A percentile compares a stretch with the other conserved stretches of the same genome.
These are phyloP conservation scores for Micractinium conductrix DNA, from an alignment of 139 green algal species.

Conservation along the genomic window DNA sequence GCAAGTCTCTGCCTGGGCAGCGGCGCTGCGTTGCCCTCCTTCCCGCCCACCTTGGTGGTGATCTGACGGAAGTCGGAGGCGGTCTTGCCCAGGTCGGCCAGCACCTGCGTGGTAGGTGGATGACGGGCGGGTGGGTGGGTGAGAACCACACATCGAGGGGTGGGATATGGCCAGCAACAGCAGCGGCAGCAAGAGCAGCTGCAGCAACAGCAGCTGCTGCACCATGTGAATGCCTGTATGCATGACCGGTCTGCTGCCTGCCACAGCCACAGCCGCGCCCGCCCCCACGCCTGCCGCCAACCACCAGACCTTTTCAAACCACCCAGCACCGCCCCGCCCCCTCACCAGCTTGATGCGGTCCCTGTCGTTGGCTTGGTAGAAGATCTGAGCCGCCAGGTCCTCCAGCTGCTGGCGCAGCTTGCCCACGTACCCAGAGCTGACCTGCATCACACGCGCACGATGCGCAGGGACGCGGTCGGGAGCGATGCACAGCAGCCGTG, in stretches of 20 bases:
- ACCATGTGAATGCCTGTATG: background rate
- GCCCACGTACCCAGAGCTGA: slow-evolving; percentile 74
- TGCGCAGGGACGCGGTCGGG: too few relatives aligned
- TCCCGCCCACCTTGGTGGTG: slow-evolving; percentile 39
- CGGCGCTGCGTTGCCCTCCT: too few relatives aligned
- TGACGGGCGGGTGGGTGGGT: background rate
- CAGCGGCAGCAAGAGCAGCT: too few relatives aligned
- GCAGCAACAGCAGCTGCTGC: too few relatives aligned
- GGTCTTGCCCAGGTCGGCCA: slow-evolving; percentile 88
- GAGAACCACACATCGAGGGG: too few relatives aligned
- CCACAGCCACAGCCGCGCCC: background rate
- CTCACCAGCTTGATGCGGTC: slow-evolving; percentile 69
- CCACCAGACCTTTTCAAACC: background rate
- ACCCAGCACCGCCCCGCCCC: background rate
- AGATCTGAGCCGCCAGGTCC: slow-evolving; percentile 55
- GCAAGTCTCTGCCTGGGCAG: too few relatives aligned
- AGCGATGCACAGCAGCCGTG: too few relatives aligned
- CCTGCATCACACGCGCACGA: too few relatives aligned
- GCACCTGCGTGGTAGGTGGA: slow-evolving; percentile 53
- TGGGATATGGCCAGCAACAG: too few relatives aligned
- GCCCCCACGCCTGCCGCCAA: background rate
- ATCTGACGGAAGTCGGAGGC: slow-evolving; percentile 69
- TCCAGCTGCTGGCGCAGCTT: slow-evolving; percentile 91
- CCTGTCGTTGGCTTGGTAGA: slow-evolving; percentile 63
- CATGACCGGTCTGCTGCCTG: background rate